Evolutionary conservation across 192 early-diverging fungal species (phyloP), one percentile per base, ranked within the genome.

Genomic region (Backusella psychrophila): DNA sequence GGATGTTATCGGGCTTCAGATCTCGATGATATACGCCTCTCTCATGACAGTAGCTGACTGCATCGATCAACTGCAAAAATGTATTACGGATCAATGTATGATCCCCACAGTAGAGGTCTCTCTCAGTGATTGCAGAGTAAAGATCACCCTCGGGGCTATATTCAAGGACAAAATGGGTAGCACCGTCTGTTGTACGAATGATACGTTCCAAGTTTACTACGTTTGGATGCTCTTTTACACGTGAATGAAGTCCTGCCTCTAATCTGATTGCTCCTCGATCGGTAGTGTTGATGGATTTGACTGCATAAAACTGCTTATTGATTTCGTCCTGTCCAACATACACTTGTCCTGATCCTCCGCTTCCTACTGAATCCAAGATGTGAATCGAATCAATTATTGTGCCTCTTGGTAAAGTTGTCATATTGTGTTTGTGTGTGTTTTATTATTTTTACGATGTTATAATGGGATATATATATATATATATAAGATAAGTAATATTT

Each of bases 81-180:
- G 96, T 91, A 41, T 88, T 85, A 23, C 93, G 91, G 68, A 96
- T 90, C 38, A 95, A 93, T 41, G 83, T 70, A 78, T 95, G 95
- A 52, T 91, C 88, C 75, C 89, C 89, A 33, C 89, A 72, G 23
- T 94, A 92, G n/a, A 85, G 90, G 56, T 93, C 91, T 81, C 89
- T 69, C 38, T 87, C 87, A 9, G 97, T 96, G 72, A 99, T 98
- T 46, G 92, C 92, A 71, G 95, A 95, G 83, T 98, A 99, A 33
- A 99, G 85, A 87, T 99, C 98, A 59, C 98, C 98, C 68, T 94
- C 98, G 14, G 87, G 83, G 6, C 93, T 94, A 76, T 89, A 91
- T 83, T 94, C 93, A 71, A 94, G 85, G 33, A 93, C 87, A 67
- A 93, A 84, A 44, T 90, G 87, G 39, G 92, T 79, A 72, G 83